phyloP scores from a whole-genome alignment of 2,329 filamentous ascomycete genomes.

The Aspergillus quadricinctus region DNA sequence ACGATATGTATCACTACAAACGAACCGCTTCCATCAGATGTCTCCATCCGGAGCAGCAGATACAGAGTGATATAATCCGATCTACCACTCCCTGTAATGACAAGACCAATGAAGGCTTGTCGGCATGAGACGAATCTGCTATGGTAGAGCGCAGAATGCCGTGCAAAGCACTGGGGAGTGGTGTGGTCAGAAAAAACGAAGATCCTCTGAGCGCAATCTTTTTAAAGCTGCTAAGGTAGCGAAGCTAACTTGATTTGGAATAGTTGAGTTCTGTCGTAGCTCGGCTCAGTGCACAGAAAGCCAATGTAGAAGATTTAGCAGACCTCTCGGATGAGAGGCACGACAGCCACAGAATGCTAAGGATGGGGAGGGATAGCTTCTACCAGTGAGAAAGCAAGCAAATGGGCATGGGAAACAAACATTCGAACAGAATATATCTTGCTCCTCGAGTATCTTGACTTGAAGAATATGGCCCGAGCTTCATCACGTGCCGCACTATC shows the following conservation, averaged over 20 bases:
- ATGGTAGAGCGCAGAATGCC: constrained; percentile 30
- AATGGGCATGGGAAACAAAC: neutral
- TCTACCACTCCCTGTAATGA: constrained; percentile 58
- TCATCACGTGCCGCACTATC: constrained; percentile 16
- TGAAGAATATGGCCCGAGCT: constrained; percentile 1
- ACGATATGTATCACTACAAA: constrained; percentile 63
- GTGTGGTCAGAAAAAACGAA: constrained; percentile 23
- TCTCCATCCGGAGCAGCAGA: constrained; percentile 75
- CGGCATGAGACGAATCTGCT: constrained; percentile 27
- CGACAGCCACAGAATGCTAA: neutral
- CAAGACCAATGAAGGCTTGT: constrained; percentile 37
- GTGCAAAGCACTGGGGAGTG: constrained; percentile 40
- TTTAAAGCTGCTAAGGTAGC: constrained; percentile 13
- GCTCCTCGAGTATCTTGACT: neutral
- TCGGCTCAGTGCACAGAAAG: neutral
- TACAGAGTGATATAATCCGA: constrained; percentile 64
- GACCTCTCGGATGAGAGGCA: neutral
- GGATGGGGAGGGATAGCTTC: neutral
- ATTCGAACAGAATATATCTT: neutral
- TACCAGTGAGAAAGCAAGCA: neutral
- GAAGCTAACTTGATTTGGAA: constrained; percentile 18
- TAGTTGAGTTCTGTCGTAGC: constrained; percentile 1
- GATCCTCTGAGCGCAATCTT: constrained; percentile 11
- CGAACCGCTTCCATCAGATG: constrained; percentile 76
- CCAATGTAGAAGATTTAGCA: neutral